Conservation (phyloP, 2,329 filamentous ascomycete genomes). For the Zymoseptoria tritici region DNA sequence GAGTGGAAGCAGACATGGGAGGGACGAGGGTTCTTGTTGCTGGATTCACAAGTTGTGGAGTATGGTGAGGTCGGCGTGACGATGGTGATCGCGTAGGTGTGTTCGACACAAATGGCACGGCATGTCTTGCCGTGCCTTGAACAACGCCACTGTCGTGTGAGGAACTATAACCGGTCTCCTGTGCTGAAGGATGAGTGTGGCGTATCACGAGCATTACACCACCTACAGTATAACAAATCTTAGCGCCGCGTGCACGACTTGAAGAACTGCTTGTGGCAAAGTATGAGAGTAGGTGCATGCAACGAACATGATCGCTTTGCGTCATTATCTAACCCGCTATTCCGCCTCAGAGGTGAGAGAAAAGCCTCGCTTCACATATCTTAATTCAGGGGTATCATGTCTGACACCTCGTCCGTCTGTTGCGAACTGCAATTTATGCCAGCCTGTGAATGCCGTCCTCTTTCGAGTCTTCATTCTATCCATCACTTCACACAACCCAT, state of each 20-base stretch:
- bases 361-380: background rate
- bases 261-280: background rate
- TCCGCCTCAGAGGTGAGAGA: background rate
- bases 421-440: no score
- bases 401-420: background rate
- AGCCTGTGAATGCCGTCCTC: no score
- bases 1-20: background rate
- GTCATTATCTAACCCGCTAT: background rate
- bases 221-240: background rate
- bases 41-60: background rate
- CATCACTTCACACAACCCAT: constrained; percentile 17
- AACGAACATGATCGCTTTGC: background rate
- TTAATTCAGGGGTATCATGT: background rate
- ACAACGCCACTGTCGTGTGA: background rate
- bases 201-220: background rate
- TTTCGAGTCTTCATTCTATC: no score
- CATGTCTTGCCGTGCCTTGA: no score
- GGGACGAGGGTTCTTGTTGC: background rate
- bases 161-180: background rate
- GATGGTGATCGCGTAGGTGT: background rate
- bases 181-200: background rate
- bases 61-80: background rate
- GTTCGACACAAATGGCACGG: background rate
- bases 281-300: background rate
- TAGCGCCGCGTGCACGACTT: background rate